A percentile compares a stretch with the other conserved stretches of the same genome.
Conservation (phyloP, 148 eudicot genomes). For the Amaranthus hypochondriacus region DNA sequence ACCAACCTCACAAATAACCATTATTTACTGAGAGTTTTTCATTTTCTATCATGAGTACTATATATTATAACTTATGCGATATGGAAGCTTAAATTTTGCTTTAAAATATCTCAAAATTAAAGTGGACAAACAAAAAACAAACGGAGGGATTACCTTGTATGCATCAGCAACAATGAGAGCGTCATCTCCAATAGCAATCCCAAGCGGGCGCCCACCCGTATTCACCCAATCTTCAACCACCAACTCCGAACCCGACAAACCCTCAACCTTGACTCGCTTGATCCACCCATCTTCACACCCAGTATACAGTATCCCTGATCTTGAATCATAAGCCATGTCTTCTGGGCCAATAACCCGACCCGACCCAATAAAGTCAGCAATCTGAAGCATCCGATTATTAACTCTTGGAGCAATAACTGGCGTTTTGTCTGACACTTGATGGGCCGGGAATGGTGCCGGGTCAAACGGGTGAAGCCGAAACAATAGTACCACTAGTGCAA, state of each 20-base stretch:
- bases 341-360: slow-evolving; percentile 33
- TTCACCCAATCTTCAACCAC: slow-evolving; percentile 29
- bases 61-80: too few relatives aligned
- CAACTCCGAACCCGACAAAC: slow-evolving; percentile 10
- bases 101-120: too few relatives aligned
- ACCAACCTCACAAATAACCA: too few relatives aligned
- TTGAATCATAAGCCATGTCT: slow-evolving; percentile 27
- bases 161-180: slow-evolving; percentile 32
- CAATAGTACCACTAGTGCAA: slow-evolving; percentile 2
- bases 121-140: too few relatives aligned
- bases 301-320: slow-evolving; percentile 21
- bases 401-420: not conserved
- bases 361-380: slow-evolving; percentile 17
- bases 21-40: too few relatives aligned
- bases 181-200: slow-evolving; percentile 23
- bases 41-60: too few relatives aligned
- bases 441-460: slow-evolving; percentile 25
- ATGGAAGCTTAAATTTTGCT: too few relatives aligned
- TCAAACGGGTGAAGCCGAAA: slow-evolving; percentile 22
- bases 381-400: slow-evolving; percentile 14
- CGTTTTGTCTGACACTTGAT: not conserved
- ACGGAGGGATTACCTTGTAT: too few relatives aligned
- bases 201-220: slow-evolving; percentile 43
- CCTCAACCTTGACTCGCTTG: slow-evolving; percentile 21
- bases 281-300: slow-evolving; percentile 44